These are phyloP conservation scores for Plasmodium blacklocki DNA, from an alignment of 169 alveolate genomes.

Conservation along the genomic window DNA sequence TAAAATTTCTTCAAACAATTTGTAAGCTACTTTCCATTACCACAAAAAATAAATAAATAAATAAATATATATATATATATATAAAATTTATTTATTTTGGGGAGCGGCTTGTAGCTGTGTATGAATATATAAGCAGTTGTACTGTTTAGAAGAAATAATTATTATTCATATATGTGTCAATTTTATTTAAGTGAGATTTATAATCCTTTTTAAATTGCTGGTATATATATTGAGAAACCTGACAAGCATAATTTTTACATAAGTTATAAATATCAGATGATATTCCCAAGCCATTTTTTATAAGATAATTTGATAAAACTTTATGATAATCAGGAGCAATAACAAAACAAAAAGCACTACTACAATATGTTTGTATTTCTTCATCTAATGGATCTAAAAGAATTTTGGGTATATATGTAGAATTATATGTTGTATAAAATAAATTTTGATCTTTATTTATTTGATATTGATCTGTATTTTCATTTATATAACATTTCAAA, in stretches of 20 bases:
- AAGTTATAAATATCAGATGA: slow-evolving; percentile 19
- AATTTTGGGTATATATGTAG: slow-evolving; percentile 42
- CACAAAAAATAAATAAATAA: no score
- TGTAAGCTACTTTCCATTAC: no score
- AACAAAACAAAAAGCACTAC: slow-evolving; percentile 71
- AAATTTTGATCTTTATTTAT: not conserved
- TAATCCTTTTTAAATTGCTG: slow-evolving; percentile 22
- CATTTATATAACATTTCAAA: not conserved
- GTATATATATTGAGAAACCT: slow-evolving; percentile 21
- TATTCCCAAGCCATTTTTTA: slow-evolving; percentile 36
- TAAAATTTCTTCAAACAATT: no score
- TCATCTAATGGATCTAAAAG: slow-evolving; percentile 50
- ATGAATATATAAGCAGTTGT: no score
- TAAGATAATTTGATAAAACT: slow-evolving; percentile 39
- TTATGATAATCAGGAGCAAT: slow-evolving; percentile 62
- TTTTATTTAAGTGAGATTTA: slow-evolving; percentile 12
- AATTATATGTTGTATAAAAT: slow-evolving; percentile 7
- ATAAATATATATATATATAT: no score
- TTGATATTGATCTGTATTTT: not conserved
- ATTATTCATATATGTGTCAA: slow-evolving; percentile 20
- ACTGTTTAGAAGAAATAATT: slow-evolving; percentile 64
- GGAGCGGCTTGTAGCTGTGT: no score
- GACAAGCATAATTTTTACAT: slow-evolving; percentile 48
- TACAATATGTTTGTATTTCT: slow-evolving; percentile 56
- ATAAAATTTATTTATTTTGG: no score